These are phyloP conservation scores for Obelidium mucronatum DNA, from an alignment of 192 early-diverging fungal species.

Conservation along the genomic window DNA sequence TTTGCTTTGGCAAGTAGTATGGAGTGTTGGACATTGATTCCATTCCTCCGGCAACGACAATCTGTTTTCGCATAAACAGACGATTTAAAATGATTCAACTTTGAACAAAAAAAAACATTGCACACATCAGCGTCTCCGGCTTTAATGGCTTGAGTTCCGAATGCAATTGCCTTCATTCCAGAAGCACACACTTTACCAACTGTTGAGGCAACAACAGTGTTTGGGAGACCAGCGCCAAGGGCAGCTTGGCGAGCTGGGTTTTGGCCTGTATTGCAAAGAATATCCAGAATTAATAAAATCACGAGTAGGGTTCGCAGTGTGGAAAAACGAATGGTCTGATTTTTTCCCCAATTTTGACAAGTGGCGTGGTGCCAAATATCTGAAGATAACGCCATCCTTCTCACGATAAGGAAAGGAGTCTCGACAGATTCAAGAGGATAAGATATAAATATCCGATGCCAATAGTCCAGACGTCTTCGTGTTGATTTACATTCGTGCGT, in stretches of 20 bases:
- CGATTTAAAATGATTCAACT: neutral
- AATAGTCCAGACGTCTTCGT: neutral
- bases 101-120: no score
- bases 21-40: constrained; percentile 97
- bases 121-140: constrained; percentile 55
- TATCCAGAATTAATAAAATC: neutral
- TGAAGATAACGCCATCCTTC: neutral
- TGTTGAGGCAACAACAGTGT: constrained; percentile 88
- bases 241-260: constrained; percentile 95
- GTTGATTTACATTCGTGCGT: no score
- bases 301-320: neutral
- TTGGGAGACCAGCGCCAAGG: constrained; percentile 83
- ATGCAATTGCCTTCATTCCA: constrained; percentile 93
- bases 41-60: constrained; percentile 88
- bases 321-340: constrained; percentile 8
- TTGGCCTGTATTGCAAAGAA: constrained; percentile 60
- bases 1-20: constrained; percentile 66
- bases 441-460: no score
- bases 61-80: no score
- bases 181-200: constrained; percentile 99
- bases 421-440: no score
- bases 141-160: constrained; percentile 74
- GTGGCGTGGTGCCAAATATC: neutral
- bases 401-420: neutral
- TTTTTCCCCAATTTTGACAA: neutral